Evolutionary conservation across 78 protist genomes (phyloP).

Genomic region (Dictyostelium discoideum): dicty_2.7 NC_007090.3:3404501-3405000

Average conservation of each 20-base stretch:
- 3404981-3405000: neutral
- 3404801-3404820: constrained; percentile 2
- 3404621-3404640: constrained; percentile 1
- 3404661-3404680: neutral
- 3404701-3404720: neutral
- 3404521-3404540: constrained; percentile 6
- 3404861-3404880: neutral
- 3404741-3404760: neutral
- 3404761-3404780: neutral
- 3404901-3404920: no score
- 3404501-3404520: constrained; percentile 21
- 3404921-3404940: no score
- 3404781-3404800: neutral
- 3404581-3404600: neutral
- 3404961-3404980: neutral
- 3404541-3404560: neutral
- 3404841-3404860: neutral
- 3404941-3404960: neutral
- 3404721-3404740: neutral
- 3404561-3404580: neutral
- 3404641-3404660: constrained; percentile 4
- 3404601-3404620: neutral
- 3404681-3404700: neutral
- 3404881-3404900: neutral
- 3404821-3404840: neutral